Conservation (phyloP, 768 basidiomycete species). For the Tulasnella sp. region DNA sequence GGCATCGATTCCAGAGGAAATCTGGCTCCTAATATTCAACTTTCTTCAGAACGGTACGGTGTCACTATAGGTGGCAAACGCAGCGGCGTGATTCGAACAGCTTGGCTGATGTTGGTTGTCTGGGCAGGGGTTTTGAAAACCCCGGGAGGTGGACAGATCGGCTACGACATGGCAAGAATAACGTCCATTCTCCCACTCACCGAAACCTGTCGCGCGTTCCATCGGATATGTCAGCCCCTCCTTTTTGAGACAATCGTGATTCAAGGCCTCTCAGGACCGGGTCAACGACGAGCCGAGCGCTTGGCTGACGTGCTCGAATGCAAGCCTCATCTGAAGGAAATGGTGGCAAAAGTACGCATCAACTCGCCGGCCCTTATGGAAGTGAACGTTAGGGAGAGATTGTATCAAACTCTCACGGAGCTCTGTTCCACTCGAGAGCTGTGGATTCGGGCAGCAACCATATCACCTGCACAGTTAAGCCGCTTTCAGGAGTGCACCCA, state of each 20-base stretch:
- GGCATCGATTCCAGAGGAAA: background rate
- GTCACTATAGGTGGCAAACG: too few relatives aligned
- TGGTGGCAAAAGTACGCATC: too few relatives aligned
- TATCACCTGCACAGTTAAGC: too few relatives aligned
- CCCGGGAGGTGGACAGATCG: background rate
- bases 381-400: too few relatives aligned
- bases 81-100: background rate
- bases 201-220: background rate
- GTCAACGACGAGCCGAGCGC: too few relatives aligned
- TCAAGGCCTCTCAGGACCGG: background rate
- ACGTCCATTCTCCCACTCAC: background rate
- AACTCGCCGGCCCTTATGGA: too few relatives aligned
- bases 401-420: too few relatives aligned
- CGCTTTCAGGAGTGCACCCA: too few relatives aligned
- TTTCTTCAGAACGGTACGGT: background rate
- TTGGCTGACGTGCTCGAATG: background rate
- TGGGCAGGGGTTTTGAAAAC: background rate
- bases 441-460: too few relatives aligned
- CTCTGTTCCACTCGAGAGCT: too few relatives aligned
- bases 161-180: background rate
- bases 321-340: too few relatives aligned
- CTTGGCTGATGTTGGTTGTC: background rate
- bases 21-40: background rate
- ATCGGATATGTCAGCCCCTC: background rate
- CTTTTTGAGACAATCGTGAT: background rate